Conservation (phyloP, 768 basidiomycete genomes). For the Neoboletus subvelutipes region DNA sequence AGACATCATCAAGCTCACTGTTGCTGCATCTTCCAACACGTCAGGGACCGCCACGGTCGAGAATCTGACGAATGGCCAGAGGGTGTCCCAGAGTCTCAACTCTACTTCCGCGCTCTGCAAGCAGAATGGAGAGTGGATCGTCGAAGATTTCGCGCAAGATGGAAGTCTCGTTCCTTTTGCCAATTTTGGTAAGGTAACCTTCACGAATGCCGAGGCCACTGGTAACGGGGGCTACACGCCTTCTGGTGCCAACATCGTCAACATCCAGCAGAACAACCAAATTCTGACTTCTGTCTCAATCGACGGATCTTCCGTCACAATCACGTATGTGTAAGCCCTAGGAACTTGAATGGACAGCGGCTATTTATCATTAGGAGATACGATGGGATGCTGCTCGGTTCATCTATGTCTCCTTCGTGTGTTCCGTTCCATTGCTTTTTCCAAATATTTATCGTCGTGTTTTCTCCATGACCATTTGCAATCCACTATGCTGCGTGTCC, state of each 20-base stretch:
- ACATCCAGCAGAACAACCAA: constrained; percentile 3
- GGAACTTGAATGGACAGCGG: background rate
- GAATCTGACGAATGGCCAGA: constrained; percentile 6
- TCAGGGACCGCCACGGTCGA: constrained; percentile 5
- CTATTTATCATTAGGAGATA: background rate
- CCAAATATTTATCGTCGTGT: background rate
- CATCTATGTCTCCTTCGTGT: background rate
- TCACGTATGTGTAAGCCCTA: background rate
- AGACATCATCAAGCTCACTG: constrained; percentile 1
- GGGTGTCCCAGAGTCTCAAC: background rate
- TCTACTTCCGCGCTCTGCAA: constrained; percentile 5
- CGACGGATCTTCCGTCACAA: background rate
- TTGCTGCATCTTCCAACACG: background rate
- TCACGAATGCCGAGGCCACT: constrained; percentile 3
- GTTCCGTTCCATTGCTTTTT: background rate
- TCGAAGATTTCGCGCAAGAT: constrained; percentile 1
- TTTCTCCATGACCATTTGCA: background rate
- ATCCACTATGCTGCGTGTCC: background rate
- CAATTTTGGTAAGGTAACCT: constrained; percentile 8
- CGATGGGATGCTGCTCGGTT: background rate
- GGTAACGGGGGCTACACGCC: background rate
- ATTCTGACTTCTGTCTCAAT: background rate
- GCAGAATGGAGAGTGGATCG: constrained; percentile 8
- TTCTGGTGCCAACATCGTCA: background rate
- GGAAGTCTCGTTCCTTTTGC: background rate